These are phyloP conservation scores for barley (Hordeum vulgare) DNA, from an alignment of 176 grass and related monocot species.

Conservation along the genomic window DNA sequence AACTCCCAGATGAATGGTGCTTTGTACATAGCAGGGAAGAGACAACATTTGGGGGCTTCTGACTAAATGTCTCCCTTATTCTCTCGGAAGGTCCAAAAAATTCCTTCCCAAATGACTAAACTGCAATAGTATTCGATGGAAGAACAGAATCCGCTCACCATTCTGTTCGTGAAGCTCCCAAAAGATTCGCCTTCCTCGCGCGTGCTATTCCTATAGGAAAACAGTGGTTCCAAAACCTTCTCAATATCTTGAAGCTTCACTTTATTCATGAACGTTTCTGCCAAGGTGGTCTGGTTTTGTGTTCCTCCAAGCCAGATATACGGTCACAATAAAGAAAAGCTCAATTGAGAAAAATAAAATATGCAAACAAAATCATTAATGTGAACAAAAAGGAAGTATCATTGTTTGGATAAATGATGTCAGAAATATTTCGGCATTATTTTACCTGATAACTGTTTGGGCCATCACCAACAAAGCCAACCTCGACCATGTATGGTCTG, in stretches of 20 bases:
- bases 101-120: neutral
- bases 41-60: too few relatives aligned
- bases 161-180: conserved; percentile 66
- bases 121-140: neutral
- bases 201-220: conserved; percentile 64
- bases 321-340: conserved; percentile 21
- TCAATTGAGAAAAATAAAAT: neutral
- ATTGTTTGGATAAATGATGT: neutral
- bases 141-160: conserved; percentile 28
- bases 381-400: neutral
- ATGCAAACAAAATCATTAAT: neutral
- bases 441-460: conserved; percentile 96
- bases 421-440: neutral
- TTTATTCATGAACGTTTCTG: conserved; percentile 86
- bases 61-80: too few relatives aligned
- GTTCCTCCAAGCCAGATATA: conserved; percentile 98
- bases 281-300: conserved; percentile 77
- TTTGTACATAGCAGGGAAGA: too few relatives aligned
- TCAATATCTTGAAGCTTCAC: conserved; percentile 93
- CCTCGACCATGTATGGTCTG: conserved; percentile 95
- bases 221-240: conserved; percentile 93
- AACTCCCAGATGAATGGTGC: too few relatives aligned
- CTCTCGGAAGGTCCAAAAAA: neutral
- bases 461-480: conserved; percentile 97
- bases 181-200: conserved; percentile 83